Evolutionary conservation across 164 flowering plant genomes (phyloP).

Genomic region (Annona cherimola): DNA sequence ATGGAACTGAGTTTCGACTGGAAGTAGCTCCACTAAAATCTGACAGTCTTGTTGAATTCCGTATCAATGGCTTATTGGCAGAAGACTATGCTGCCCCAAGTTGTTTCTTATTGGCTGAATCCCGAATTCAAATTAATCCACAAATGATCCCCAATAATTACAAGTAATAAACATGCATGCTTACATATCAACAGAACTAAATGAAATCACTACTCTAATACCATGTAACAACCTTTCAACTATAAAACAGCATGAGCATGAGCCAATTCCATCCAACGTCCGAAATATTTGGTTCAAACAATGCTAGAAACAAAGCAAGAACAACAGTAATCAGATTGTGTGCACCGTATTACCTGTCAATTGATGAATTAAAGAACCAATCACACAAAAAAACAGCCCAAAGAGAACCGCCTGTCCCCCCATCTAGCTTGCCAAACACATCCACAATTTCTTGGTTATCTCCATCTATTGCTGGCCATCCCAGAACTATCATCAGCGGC

Average conservation of each 20-base stretch:
- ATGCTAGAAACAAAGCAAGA: neutral
- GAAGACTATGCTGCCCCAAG: neutral
- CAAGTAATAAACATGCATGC: neutral
- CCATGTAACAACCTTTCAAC: neutral
- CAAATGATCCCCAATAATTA: neutral
- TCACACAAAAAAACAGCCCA: neutral
- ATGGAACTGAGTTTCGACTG: neutral
- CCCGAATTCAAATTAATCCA: neutral
- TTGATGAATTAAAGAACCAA: conserved; percentile 3
- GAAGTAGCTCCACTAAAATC: neutral
- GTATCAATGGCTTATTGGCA: neutral
- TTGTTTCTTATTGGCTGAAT: neutral
- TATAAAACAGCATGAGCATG: neutral
- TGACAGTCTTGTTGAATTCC: neutral
- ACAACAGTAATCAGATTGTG: neutral
- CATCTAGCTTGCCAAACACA: conserved; percentile 3
- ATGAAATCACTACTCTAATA: neutral
- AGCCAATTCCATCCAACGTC: neutral
- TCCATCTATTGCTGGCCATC: neutral
- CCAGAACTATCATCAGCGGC: neutral
- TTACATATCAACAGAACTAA: neutral
- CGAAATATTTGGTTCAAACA: neutral
- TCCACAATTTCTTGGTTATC: neutral
- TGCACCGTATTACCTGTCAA: conserved; percentile 6
- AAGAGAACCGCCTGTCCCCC: neutral